Conservation (phyloP, 148 eudicot genomes). For the Arctostaphylos glauca region DNA sequence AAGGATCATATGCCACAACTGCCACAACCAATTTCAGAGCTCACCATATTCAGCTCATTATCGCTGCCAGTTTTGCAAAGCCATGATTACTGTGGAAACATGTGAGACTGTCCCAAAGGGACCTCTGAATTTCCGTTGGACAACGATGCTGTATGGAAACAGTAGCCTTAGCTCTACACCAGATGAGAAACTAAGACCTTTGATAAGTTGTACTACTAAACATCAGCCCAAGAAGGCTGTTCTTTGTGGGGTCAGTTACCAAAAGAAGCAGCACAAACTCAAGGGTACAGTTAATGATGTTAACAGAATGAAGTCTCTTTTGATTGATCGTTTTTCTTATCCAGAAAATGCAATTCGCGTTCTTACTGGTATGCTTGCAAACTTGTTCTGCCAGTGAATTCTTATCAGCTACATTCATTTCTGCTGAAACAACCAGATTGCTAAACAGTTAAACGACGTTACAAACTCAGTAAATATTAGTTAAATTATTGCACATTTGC, state of each 20-base stretch:
- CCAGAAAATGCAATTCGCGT: conserved; percentile 39
- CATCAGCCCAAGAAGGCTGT: conserved; percentile 50
- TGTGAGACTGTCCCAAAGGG: neutral
- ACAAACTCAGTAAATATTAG: neutral
- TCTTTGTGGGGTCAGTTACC: conserved; percentile 72
- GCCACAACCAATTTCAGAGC: neutral
- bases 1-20: neutral
- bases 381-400: neutral
- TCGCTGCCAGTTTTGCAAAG: conserved; percentile 7
- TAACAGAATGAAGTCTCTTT: conserved; percentile 40
- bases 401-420: neutral
- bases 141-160: neutral
- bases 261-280: conserved; percentile 43
- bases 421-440: too few relatives aligned
- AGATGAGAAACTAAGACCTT: neutral
- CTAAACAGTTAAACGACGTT: neutral
- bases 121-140: neutral
- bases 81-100: neutral
- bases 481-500: neutral
- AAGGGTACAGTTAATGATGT: conserved; percentile 61
- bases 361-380: conserved; percentile 52
- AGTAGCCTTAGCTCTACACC: neutral
- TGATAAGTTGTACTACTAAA: neutral
- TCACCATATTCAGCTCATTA: neutral
- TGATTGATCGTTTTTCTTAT: conserved; percentile 35